phyloP scores from a whole-genome alignment of 805 yeast species.

The Wickerhamiella galacta region DNA sequence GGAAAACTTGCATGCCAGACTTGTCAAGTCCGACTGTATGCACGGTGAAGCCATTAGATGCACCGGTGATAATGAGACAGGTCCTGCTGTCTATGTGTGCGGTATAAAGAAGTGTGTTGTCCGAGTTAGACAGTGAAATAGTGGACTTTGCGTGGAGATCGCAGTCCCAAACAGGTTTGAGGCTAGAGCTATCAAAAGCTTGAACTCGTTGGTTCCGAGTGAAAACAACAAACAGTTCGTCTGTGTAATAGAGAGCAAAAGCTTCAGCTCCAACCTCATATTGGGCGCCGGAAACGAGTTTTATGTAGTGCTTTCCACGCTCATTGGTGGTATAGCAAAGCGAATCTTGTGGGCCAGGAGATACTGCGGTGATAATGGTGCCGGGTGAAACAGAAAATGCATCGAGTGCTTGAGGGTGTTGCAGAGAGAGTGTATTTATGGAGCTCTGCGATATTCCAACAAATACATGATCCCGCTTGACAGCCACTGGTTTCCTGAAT shows the following conservation, averaged over 20 bases:
- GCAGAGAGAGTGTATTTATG: constrained; percentile 14
- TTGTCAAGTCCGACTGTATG: not conserved
- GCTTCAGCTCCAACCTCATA: constrained; percentile 5
- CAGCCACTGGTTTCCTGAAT: constrained; percentile 2
- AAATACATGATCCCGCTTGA: constrained; percentile 7
- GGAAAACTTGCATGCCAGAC: not conserved
- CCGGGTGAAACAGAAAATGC: constrained; percentile 22
- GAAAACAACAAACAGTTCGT: constrained; percentile 3
- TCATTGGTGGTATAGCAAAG: constrained; percentile 16
- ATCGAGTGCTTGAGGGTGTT: constrained; percentile 21
- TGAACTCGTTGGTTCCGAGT: not conserved
- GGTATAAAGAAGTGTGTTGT: constrained; percentile 1
- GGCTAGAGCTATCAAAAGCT: constrained; percentile 2
- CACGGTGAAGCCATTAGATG: not conserved
- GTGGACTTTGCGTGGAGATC: not conserved
- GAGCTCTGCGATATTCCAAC: constrained; percentile 21
- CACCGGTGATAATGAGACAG: not conserved
- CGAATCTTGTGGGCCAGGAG: constrained; percentile 2
- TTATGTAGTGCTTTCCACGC: constrained; percentile 16
- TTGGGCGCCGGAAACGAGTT: constrained; percentile 3
- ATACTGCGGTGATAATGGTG: constrained; percentile 15
- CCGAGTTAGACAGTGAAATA: too few relatives aligned
- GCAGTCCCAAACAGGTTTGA: constrained; percentile 2
- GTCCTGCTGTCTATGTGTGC: constrained; percentile 4
- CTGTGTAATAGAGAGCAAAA: constrained; percentile 4